Base-by-base conservation (phyloP, 23 red algal species). In the Agarophyton chilense region DNA sequence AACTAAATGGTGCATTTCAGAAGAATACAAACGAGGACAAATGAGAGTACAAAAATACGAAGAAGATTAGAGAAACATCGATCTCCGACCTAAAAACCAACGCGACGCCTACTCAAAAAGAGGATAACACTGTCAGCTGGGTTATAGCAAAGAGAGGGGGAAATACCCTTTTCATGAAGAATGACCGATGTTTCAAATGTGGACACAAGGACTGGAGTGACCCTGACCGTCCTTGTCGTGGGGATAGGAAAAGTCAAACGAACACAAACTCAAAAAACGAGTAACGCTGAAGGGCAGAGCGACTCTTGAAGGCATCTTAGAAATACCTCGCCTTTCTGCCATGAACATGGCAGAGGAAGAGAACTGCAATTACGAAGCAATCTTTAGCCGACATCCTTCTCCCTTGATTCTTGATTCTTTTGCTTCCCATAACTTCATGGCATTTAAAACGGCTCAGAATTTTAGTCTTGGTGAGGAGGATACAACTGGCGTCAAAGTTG, bases 351-450 rank as follows among this genome's bases (percentile, higher is more conserved):
- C 38, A 42, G 77, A 58, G 38, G 54, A 58, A 25, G 54, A 53
- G 32, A 26, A 81, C 28, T 56, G 25, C 26, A 56, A 61, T 19
- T 60, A 81, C 35, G 77, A 58, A 22, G 77, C 50, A 56, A 18
- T 40, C 25, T 56, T 81, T 28, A 18, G 38, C 2, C 31, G 54
- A 18, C 32, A 43, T 81, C 52, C 77, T 33, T 50, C 61, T 22
- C 21, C 19, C 32, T 9, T 40, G 8, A 24, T 58, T 26, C 7
- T 81, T 56, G 77, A 61, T 62, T 58, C 1, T 7, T 53, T 44
- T 33, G 56, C 81, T 13, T 51, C 41, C 22, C 61, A 86, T 32
- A 54, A 44, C 34, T 71, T 86, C 33, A 51, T 86, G 81, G 24
- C 81, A 58, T 25, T 45, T 7, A 13, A 49, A 24, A 62, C 55